phyloP scores from a whole-genome alignment of 352 stramenopile species.

The Phytophthora hibernalis region DNA sequence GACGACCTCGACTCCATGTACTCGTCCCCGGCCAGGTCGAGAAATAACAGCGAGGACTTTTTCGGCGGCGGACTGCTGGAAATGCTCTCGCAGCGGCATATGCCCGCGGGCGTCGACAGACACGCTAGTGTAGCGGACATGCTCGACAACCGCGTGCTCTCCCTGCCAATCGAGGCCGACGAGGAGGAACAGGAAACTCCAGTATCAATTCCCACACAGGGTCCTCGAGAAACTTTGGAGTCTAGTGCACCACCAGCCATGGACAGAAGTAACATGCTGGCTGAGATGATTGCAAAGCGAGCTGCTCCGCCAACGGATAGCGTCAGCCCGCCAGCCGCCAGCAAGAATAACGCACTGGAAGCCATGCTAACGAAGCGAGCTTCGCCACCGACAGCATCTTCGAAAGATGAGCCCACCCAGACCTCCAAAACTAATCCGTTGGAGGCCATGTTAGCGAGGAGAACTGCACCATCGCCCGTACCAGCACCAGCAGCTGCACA shows the following conservation, averaged over 20 bases:
- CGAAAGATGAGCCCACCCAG: conserved; percentile 14
- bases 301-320: conserved; percentile 20
- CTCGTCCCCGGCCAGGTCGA: conserved; percentile 33
- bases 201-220: conserved; percentile 4
- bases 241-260: conserved; percentile 9
- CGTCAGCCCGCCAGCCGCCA: background rate
- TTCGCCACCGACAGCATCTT: conserved; percentile 1
- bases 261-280: conserved; percentile 41
- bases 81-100: conserved; percentile 47
- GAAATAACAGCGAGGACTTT: conserved; percentile 44
- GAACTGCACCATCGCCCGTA: conserved; percentile 13
- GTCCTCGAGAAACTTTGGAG: background rate
- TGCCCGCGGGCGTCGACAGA: conserved; percentile 37
- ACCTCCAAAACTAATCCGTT: conserved; percentile 46
- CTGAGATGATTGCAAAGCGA: conserved; percentile 47
- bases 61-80: conserved; percentile 36
- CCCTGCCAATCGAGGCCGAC: conserved; percentile 18
- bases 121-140: conserved; percentile 46
- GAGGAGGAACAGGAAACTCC: conserved; percentile 14
- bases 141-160: conserved; percentile 29
- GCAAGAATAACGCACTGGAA: conserved; percentile 43
- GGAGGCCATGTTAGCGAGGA: conserved; percentile 52
- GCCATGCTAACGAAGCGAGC: conserved; percentile 46
- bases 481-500: background rate
- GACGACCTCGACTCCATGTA: conserved; percentile 39